Base-by-base conservation (phyloP, 345 rosid genomes). In the Populus simonii region DNA sequence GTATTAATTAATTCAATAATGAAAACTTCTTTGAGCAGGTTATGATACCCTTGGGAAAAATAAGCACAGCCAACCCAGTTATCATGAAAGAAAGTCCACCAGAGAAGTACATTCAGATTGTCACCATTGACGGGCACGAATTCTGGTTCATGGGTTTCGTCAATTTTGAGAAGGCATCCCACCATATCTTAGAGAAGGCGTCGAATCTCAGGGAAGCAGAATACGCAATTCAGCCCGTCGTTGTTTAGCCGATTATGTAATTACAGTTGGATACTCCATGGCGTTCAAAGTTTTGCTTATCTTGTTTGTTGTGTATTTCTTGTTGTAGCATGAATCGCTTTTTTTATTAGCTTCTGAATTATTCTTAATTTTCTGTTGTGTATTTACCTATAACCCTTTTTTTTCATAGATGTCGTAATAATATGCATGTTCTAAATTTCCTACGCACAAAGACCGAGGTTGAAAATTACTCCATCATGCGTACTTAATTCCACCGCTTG, bases 111-210 rank as follows among this genome's bases (percentile, higher is more conserved):
- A 85, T 93, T n/a, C 91, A 92, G 76, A 55, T 92, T 65, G 83
- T 81, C 35, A 92, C 98, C 1, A 73, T 84, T 16, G 98, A 93
- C 29, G 90, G 88, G 0, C 96, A 93, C 71, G 92, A 93, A 20
- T 94, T 94, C 79, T 94, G 98, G 98, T 92, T 93, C 79, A 94
- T 93, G 98, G 99, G 98, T 23, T 90, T 93, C 70, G 95, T 94
- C 66, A 92, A 80, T 76, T 93, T 82, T 47, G 97, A 90, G 69
- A 94, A 93, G 75, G 98, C 98, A 49, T 76, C 82, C 3, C 86
- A 80, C 53, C 87, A 93, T 81, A 87, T 94, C 36, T 27, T 76
- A 18, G 68, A 76, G 2, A 22, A 35, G 55, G 39, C 17, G 25
- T 76, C 73, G 31, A 68, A 38, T 74, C 27, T 29, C 59, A 74